A percentile compares a stretch with the other conserved stretches of the same genome.
Conservation (phyloP, 2,329 filamentous ascomycete genomes). For the Penicillium sp. region DNA sequence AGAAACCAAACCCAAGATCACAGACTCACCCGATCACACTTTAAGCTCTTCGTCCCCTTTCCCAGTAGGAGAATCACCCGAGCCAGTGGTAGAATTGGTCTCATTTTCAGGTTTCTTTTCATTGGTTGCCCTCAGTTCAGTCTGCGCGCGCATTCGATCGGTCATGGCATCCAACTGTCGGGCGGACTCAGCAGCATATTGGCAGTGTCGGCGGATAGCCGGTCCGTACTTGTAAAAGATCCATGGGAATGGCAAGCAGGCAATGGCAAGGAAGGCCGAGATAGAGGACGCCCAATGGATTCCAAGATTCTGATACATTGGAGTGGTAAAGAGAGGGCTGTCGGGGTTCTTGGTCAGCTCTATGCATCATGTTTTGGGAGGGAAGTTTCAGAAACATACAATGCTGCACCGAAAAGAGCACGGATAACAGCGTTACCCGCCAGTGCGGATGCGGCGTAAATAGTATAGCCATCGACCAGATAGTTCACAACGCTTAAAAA, state of each 20-base stretch:
- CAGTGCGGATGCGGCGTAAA: too few species aligned
- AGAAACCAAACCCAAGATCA: too few species aligned
- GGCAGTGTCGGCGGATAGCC: neutral
- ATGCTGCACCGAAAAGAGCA: too few species aligned
- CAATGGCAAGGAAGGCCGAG: constrained; percentile 19
- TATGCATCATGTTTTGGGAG: too few species aligned
- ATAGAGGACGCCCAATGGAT: constrained; percentile 44
- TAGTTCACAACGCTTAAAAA: constrained; percentile 18
- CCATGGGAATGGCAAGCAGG: constrained; percentile 34
- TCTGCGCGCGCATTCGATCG: neutral
- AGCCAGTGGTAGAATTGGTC: neutral
- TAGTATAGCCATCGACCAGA: constrained; percentile 3
- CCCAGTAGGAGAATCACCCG: neutral
- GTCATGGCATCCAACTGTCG: constrained; percentile 5
- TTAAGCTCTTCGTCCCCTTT: neutral
- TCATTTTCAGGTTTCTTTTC: neutral
- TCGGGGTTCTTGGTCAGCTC: too few species aligned
- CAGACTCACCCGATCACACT: too few species aligned
- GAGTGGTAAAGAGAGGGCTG: constrained; percentile 37
- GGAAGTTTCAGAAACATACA: too few species aligned
- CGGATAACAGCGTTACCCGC: too few species aligned
- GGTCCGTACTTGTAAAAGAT: constrained; percentile 18
- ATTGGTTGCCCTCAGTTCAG: neutral
- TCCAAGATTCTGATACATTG: constrained; percentile 39
- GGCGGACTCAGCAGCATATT: constrained; percentile 4